phyloP scores from a whole-genome alignment of 73 alveolate genomes.

The Symbiodinium pilosum region DNA sequence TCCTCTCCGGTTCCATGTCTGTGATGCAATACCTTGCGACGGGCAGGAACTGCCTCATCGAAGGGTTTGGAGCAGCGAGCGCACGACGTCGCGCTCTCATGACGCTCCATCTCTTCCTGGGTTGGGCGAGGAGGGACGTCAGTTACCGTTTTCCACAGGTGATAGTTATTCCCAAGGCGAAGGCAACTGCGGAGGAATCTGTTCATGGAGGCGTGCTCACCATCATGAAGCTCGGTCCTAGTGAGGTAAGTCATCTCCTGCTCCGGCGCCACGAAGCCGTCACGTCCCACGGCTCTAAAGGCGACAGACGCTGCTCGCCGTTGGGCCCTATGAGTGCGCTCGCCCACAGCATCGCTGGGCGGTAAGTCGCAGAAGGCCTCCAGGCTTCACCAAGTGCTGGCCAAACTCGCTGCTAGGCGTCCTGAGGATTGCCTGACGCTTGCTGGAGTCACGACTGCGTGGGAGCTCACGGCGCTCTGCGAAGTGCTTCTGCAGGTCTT shows the following conservation, averaged over 20 bases:
- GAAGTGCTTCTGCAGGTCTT: neutral
- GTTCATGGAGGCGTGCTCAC: neutral
- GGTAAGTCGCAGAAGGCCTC: neutral
- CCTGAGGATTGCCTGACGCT: neutral
- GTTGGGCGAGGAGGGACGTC: neutral
- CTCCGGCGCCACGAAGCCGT: neutral
- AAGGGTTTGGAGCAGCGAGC: neutral
- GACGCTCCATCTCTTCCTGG: neutral
- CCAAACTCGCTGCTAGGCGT: neutral
- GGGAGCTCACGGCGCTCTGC: neutral
- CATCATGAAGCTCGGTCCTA: neutral
- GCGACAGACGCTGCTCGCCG: neutral
- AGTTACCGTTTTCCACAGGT: neutral
- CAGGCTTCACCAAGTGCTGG: neutral
- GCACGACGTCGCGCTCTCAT: neutral
- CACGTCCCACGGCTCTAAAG: neutral
- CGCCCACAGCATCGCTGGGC: neutral
- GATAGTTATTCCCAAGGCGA: neutral
- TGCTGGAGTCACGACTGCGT: neutral
- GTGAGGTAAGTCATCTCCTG: neutral
- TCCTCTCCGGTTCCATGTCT: neutral
- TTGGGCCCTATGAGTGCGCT: neutral
- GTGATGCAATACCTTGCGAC: neutral
- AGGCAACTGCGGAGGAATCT: neutral
- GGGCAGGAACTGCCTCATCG: neutral